phyloP scores from a whole-genome alignment of 306 rosid species.

The Quercus suber region DNA sequence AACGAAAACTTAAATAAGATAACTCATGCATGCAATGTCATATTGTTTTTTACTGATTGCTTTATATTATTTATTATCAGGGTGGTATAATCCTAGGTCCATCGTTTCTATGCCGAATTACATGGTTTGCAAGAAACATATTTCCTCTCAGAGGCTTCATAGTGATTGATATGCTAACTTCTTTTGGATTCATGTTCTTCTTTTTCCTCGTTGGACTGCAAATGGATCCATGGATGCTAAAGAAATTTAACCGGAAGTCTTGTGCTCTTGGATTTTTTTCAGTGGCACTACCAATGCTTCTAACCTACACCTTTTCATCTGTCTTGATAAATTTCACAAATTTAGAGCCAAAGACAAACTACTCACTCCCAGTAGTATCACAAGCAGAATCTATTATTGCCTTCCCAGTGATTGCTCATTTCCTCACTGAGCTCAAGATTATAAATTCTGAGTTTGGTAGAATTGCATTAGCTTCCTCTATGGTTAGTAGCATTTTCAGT shows the following conservation, averaged over 20 bases:
- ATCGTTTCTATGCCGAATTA: conserved; percentile 21
- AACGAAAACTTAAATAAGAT: no score
- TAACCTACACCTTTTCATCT: not conserved
- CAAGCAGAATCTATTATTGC: conserved; percentile 10
- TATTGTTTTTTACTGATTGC: not conserved
- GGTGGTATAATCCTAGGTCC: conserved; percentile 37
- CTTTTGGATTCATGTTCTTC: conserved; percentile 23
- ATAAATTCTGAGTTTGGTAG: conserved; percentile 33
- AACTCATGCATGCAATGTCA: not conserved
- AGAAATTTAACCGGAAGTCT: conserved; percentile 18
- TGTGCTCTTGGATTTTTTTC: conserved; percentile 19
- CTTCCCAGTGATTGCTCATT: conserved; percentile 20
- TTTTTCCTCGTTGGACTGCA: conserved; percentile 40
- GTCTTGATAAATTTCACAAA: not conserved
- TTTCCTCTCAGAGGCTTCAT: conserved; percentile 35
- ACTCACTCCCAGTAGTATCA: not conserved
- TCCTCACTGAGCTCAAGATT: conserved; percentile 32
- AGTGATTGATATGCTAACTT: conserved; percentile 25
- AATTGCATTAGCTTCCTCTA: conserved; percentile 26
- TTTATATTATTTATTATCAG: conserved; percentile 19
- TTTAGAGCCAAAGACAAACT: not conserved
- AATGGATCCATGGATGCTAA: conserved; percentile 17
- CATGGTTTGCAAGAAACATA: not conserved
- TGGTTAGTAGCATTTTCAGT: conserved; percentile 2
- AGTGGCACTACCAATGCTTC: conserved; percentile 3